Percentiles rank a stretch among this genome's conserved stretches.
These are phyloP conservation scores for Pseudopediastrum boryanum DNA, from an alignment of 139 green algal genomes.

Conservation along the genomic window DNA sequence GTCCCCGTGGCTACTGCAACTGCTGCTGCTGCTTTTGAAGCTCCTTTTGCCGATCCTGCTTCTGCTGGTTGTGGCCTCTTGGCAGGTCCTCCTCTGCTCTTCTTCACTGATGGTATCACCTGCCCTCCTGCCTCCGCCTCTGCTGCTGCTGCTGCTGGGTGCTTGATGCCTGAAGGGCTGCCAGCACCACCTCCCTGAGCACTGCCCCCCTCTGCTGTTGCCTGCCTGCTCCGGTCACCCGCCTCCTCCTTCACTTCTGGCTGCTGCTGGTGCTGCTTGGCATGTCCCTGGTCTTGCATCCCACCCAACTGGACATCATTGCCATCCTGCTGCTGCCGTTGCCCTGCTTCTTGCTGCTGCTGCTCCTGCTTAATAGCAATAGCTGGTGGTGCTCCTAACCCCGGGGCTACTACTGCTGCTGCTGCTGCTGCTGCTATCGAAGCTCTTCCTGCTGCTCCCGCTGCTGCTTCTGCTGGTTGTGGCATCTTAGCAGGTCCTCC, in stretches of 20 bases:
- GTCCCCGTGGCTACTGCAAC: background rate
- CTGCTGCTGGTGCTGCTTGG: background rate
- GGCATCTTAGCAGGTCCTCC: background rate
- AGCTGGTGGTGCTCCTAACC: background rate
- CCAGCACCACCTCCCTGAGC: background rate
- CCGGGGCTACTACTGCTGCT: background rate
- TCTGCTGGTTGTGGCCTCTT: background rate
- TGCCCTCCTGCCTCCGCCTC: background rate
- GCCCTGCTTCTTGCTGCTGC: background rate
- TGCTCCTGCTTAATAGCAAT: background rate
- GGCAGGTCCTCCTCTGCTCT: background rate
- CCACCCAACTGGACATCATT: background rate
- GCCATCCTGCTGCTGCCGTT: background rate
- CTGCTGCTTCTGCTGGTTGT: background rate
- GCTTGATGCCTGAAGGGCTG: background rate
- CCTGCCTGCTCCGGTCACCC: too few relatives aligned
- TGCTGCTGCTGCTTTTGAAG: slow-evolving; percentile 8
- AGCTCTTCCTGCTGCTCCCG: background rate
- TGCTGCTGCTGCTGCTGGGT: slow-evolving; percentile 7
- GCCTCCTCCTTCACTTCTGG: background rate
- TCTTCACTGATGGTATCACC: background rate
- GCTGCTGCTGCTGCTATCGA: slow-evolving; percentile 11
- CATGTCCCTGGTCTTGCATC: background rate
- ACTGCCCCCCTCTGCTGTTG: background rate
- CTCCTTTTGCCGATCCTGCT: background rate